Evolutionary conservation across 225 moss, liverwort and hornwort species (phyloP).

Genomic region (Physcomitrium patens): DNA sequence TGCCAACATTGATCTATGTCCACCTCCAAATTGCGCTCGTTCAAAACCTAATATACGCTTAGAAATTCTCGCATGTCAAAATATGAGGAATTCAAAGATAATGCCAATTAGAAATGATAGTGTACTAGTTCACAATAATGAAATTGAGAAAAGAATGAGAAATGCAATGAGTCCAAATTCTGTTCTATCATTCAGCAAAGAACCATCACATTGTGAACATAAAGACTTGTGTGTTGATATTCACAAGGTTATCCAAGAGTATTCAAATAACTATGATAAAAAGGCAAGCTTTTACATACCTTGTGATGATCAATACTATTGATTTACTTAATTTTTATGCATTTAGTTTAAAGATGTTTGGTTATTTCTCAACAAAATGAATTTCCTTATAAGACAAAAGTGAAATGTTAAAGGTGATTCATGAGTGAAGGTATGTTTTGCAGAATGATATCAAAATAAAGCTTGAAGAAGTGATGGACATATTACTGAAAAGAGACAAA

Average conservation of each 20-base stretch:
- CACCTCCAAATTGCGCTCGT: background rate
- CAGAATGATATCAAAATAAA: conserved; percentile 61
- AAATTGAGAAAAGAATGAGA: conserved; percentile 15
- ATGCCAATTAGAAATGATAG: background rate
- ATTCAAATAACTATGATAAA: too few species aligned
- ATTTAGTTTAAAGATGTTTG: too few species aligned
- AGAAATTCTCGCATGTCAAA: conserved; percentile 32
- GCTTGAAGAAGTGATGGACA: conserved; percentile 57
- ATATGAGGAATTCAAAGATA: background rate
- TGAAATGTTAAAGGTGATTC: conserved; percentile 56
- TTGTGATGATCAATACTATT: too few species aligned
- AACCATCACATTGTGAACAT: too few species aligned
- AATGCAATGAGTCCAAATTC: conserved; percentile 9
- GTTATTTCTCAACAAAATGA: too few species aligned
- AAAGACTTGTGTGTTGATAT: too few species aligned
- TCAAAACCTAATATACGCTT: background rate
- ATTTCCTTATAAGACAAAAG: conserved; percentile 25
- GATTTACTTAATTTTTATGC: too few species aligned
- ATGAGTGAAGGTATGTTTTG: conserved; percentile 55
- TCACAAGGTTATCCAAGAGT: too few species aligned
- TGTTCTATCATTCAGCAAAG: background rate
- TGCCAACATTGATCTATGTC: rapidly evolving
- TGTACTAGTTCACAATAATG: background rate
- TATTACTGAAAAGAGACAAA: conserved; percentile 49
- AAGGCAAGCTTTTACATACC: too few species aligned